Base-by-base conservation (phyloP, 495 filamentous ascomycete species). In the Penicillium crystallinum region DNA sequence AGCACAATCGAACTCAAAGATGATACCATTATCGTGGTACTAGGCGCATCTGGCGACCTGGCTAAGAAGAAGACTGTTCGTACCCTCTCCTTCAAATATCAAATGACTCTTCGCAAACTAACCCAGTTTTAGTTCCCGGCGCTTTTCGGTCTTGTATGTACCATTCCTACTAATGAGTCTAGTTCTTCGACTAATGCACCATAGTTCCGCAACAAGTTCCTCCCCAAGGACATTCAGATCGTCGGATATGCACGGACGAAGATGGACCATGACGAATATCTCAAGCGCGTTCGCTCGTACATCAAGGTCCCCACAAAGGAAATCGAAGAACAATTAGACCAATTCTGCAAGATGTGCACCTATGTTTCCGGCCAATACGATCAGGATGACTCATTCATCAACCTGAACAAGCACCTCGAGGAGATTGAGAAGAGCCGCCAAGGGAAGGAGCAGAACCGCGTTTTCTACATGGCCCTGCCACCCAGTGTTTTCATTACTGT, bases 271-370 rank as follows among this genome's bases (percentile, higher is more conserved):
- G 86, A 89, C 56, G 95, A 97, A 71, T 97, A 88, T 74, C 77
- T 96, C 61, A 87, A 83, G 72, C 83, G 95, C 49, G 90, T 97
- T 74, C 91, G 88, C 75, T 95, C 91, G 52, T 93, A 96, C 73
- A 99, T 99, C 76, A 97, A 99, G 83, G 90, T 91, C 14, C 95
- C 95, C 19, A 95, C 91, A 45, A 96, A 96, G 79, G 95, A 97
- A 54, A 88, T 96, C 63, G 90, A 99, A 73, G 85, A 96, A 69
- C 91, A 96, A 67, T 77, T 97, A 54, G 81, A 90, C 37, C 86
- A 89, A 48, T 99, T 99, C 75, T 88, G 85, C 77, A 76, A 79
- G 41, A 69, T 92, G 45, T 96, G 90, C 79, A 84, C 88, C 61
- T 99, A 99, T 68, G 78, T 97, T 18, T 92, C 91, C 27, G 95